phyloP scores from a whole-genome alignment of 495 filamentous ascomycete species.

The Alectoria sarmentosa region DNA sequence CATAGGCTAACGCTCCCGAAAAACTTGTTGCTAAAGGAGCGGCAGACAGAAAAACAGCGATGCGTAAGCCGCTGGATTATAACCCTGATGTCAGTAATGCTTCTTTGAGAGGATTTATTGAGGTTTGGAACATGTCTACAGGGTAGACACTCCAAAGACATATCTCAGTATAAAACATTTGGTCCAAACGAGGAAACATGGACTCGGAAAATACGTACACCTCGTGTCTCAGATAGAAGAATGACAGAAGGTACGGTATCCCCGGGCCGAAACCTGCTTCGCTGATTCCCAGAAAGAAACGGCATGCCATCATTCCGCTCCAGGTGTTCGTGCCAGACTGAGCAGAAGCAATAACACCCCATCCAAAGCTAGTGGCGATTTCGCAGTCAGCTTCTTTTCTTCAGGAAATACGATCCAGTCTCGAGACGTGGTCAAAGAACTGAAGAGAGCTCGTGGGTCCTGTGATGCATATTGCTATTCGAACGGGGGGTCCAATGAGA shows the following conservation, averaged over 20 bases:
- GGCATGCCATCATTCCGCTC: conserved; percentile 56
- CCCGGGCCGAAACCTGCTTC: conserved; percentile 64
- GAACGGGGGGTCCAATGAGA: not conserved
- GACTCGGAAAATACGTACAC: not conserved
- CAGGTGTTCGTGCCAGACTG: conserved; percentile 57
- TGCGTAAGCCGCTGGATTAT: conserved; percentile 59
- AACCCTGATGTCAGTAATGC: too few species aligned
- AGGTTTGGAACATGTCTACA: too few species aligned
- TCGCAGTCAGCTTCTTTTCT: not conserved
- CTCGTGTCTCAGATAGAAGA: conserved; percentile 77
- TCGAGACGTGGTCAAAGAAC: not conserved
- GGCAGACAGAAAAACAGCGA: conserved; percentile 68
- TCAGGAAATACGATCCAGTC: not conserved
- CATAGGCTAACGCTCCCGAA: conserved; percentile 75
- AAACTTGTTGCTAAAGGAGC: conserved; percentile 80
- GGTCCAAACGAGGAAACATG: too few species aligned
- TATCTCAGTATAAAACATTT: too few species aligned
- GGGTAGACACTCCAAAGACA: too few species aligned
- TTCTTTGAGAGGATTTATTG: too few species aligned
- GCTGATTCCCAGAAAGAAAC: conserved; percentile 59
- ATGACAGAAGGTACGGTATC: conserved; percentile 67
- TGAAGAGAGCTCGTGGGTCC: not conserved
- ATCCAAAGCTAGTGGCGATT: conserved; percentile 29
- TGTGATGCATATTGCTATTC: not conserved
- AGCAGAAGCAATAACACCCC: conserved; percentile 51